phyloP scores from a whole-genome alignment of 176 grass and related monocot genomes.

The Bonia amplexicaulis region DNA sequence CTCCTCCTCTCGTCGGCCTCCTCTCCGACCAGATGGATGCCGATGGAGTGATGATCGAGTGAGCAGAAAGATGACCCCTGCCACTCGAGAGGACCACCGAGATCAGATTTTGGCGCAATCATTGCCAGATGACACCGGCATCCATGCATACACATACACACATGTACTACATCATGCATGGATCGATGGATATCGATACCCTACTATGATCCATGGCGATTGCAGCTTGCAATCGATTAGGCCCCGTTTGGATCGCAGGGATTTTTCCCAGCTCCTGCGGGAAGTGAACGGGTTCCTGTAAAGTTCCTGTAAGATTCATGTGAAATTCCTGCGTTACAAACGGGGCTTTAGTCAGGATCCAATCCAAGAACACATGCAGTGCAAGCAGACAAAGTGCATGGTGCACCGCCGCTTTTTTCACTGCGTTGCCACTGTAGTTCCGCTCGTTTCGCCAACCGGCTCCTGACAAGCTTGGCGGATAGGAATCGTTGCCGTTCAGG shows the following conservation, averaged over 20 bases:
- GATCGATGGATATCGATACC: background rate
- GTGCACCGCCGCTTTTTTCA: conserved; percentile 4
- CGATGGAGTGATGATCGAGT: background rate
- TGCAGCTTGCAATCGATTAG: background rate
- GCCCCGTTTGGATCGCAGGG: background rate
- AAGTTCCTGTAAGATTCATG: background rate
- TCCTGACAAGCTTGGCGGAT: background rate
- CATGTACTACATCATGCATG: background rate
- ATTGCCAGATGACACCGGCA: conserved; percentile 25
- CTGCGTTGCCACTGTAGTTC: background rate
- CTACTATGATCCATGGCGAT: background rate
- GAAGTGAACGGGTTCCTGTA: too few relatives aligned
- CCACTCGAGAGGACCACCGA: conserved; percentile 7
- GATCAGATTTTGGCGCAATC: conserved; percentile 24
- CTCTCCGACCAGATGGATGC: background rate
- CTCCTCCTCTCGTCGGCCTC: background rate
- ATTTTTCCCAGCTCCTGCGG: background rate
- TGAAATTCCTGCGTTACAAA: background rate
- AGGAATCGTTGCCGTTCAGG: background rate
- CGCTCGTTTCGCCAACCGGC: background rate
- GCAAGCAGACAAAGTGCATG: conserved; percentile 22
- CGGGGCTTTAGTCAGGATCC: background rate
- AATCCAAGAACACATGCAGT: background rate
- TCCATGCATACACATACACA: background rate
- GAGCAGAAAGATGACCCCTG: background rate